Evolutionary conservation across 2,329 filamentous ascomycete genomes (phyloP).

Genomic region (Phialophora tarda): DNA sequence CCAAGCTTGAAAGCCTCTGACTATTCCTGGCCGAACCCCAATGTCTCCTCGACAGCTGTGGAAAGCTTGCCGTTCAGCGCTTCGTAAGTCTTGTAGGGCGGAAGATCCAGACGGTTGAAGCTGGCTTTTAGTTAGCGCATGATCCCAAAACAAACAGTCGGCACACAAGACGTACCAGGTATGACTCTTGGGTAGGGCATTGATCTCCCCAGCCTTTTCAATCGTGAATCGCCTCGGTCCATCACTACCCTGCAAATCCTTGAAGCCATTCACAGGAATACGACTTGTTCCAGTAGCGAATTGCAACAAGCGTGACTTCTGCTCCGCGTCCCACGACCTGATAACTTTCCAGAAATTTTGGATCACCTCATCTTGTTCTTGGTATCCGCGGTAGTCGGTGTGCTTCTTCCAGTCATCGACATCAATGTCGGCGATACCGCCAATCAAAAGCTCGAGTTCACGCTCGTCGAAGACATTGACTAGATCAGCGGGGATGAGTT

Average conservation of each 20-base stretch:
- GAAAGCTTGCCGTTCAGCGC: conserved; percentile 86
- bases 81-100: conserved; percentile 88
- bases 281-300: conserved; percentile 97
- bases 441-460: conserved; percentile 93
- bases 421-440: conserved; percentile 99
- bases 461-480: conserved; percentile 99
- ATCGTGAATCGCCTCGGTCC: conserved; percentile 95
- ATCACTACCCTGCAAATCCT: conserved; percentile 96
- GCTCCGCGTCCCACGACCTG: conserved; percentile 94
- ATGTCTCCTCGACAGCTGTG: conserved; percentile 97
- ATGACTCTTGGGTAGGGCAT: conserved; percentile 92
- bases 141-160: conserved; percentile 26
- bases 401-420: conserved; percentile 99
- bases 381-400: conserved; percentile 98
- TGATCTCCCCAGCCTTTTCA: conserved; percentile 91
- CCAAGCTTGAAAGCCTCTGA: not conserved
- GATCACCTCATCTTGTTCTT: conserved; percentile 95
- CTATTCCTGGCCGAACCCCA: conserved; percentile 98
- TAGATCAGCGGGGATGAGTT: conserved; percentile 92
- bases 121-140: conserved; percentile 53
- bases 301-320: conserved; percentile 93
- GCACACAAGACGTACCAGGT: conserved; percentile 76
- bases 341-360: conserved; percentile 98
- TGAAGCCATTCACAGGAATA: conserved; percentile 99
- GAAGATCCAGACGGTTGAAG: conserved; percentile 96